Evolutionary conservation across 139 green algal species (phyloP).

Genomic region (Pleodorina starrii): DNA sequence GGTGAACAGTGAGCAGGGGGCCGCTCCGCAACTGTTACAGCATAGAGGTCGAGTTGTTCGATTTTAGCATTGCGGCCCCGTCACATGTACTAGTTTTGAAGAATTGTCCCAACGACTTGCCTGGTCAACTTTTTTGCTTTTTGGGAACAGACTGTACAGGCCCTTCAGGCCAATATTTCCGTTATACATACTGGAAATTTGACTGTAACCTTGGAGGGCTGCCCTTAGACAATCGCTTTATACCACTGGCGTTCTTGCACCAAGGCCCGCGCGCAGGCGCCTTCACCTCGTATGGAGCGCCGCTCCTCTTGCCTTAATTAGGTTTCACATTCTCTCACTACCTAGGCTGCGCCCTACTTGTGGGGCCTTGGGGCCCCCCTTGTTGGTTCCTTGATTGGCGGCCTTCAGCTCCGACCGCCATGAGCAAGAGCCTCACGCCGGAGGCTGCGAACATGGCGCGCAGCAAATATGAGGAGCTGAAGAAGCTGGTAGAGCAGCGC

Average conservation of each 20-base stretch:
- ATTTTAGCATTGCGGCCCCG: no score
- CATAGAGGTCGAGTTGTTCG: no score
- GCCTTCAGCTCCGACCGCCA: neutral
- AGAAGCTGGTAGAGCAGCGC: conserved; percentile 42
- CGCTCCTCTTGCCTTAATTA: neutral
- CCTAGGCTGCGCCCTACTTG: neutral
- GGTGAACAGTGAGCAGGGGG: no score
- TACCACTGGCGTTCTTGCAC: neutral
- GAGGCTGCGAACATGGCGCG: neutral
- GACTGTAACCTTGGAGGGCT: neutral
- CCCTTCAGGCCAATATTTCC: neutral
- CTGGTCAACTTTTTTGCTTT: no score
- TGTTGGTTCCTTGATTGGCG: neutral
- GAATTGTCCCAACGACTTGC: no score
- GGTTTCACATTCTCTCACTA: neutral
- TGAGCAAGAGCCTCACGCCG: neutral
- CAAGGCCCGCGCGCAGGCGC: neutral
- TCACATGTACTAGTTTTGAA: no score
- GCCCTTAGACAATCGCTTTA: neutral
- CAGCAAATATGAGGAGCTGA: conserved; percentile 39
- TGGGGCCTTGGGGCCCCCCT: neutral
- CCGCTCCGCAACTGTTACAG: no score
- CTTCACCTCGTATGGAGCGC: no score
- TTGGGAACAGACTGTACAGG: no score
- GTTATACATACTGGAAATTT: neutral